A percentile compares a stretch with the other conserved stretches of the same genome.
phyloP scores from a whole-genome alignment of 208 protist species.

The Trypanosoma melophagium region DNA sequence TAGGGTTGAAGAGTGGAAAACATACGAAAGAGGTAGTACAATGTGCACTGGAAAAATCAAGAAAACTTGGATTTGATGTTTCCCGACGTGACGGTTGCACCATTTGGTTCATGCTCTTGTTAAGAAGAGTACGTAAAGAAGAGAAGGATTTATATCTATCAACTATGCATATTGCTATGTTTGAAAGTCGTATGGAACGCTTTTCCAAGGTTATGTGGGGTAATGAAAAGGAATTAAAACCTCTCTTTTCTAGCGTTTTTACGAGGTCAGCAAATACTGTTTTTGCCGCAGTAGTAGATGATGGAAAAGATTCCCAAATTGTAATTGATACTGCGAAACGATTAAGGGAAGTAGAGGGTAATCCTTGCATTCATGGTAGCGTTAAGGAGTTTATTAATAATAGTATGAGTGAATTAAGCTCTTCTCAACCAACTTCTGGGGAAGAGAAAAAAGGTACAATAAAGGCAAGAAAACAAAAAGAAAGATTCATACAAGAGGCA shows the following conservation, averaged over 20 bases:
- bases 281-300: not conserved
- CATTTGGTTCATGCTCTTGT: slow-evolving; percentile 32
- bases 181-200: slow-evolving; percentile 35
- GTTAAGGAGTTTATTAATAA: not conserved
- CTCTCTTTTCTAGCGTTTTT: slow-evolving; percentile 37
- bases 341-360: not conserved
- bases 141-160: slow-evolving; percentile 35
- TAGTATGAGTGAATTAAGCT: not conserved
- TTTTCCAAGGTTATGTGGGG: slow-evolving; percentile 17
- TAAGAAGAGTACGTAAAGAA: slow-evolving; percentile 27
- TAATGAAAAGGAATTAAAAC: slow-evolving; percentile 19
- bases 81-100: slow-evolving; percentile 26
- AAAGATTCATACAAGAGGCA: not conserved
- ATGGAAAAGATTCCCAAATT: not conserved
- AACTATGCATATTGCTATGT: slow-evolving; percentile 38
- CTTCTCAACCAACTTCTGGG: not conserved
- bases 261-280: slow-evolving; percentile 18
- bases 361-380: not conserved
- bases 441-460: not conserved
- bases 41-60: slow-evolving; percentile 36
- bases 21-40: slow-evolving; percentile 31
- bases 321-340: not conserved
- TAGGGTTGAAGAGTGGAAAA: slow-evolving; percentile 21
- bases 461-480: not conserved
- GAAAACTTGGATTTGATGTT: slow-evolving; percentile 29